Base-by-base conservation (phyloP, 2,329 filamentous ascomycete genomes). In the Botrytis galanthina region DNA sequence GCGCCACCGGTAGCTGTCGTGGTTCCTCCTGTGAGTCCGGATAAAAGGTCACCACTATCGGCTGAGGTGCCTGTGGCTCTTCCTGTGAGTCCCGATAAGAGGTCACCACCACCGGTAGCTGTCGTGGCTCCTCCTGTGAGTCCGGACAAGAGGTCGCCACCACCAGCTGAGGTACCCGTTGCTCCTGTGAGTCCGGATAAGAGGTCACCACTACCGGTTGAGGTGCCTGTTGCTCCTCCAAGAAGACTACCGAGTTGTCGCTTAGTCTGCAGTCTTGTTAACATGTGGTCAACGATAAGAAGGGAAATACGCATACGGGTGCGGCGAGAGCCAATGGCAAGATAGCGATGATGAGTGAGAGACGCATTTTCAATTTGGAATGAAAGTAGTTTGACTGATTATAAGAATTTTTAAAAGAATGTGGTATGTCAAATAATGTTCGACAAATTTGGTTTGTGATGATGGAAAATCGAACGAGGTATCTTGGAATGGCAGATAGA, bases 331-430 rank as follows among this genome's bases (percentile, higher is more conserved):
- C n/a, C 5, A 71, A 20, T 29, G 70, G 70, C 0, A 64, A 46
- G 18, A 71, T 26, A 22, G 44, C 44, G 44, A 71, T 22, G 4
- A 54, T n/a, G 57, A 71, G 5, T n/a, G 70, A 64, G n/a, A 64
- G 29, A 51, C 44, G 70, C 70, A 71, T 71, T 29, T 29, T 62
- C 26, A 26, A 32, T 29, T 51, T 14, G 6, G 10, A 20, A 26
- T 18, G 46, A 12, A 20, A 18, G 16, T 35, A 54, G 4, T n/a
- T 16, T 54, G 16, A 32, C 29, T 57, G n/a, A 29, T 37, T 64
- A n/a, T 18, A 12, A n/a, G 29, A 35, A 60, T 26, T 32, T 7
- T 32, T 7, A 44, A 61, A 44, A 4, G 12, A 29, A 14, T 71
- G 44, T 7, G 32, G 22, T 57, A n/a, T 32, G 26, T 61, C 54